Conservation (phyloP, 1,139 yeast species). For the Lizanozyma gosingica region DNA sequence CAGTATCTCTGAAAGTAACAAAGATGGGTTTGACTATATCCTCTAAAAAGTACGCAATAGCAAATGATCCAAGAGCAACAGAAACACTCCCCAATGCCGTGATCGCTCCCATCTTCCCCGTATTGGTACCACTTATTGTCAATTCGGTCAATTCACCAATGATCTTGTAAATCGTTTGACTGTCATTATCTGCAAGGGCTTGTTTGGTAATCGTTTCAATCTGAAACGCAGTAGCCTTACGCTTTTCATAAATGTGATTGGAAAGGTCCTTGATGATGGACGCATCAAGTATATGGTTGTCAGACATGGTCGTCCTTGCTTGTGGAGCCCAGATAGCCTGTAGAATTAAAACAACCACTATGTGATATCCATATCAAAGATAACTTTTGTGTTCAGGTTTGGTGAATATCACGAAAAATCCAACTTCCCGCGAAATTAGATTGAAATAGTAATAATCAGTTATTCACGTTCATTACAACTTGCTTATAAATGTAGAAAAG, state of each 20-base stretch:
- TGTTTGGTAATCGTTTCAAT: conserved; percentile 74
- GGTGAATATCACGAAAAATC: too few species aligned
- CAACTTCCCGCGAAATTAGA: too few species aligned
- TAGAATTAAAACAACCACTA: too few species aligned
- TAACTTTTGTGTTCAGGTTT: too few species aligned
- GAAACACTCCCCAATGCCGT: conserved; percentile 44
- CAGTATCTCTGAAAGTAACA: conserved; percentile 95
- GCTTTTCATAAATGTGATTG: conserved; percentile 86
- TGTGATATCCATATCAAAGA: too few species aligned
- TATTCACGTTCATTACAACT: too few species aligned
- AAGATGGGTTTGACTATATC: conserved; percentile 88
- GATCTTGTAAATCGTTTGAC: conserved; percentile 38
- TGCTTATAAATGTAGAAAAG: too few species aligned
- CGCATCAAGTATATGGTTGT: conserved; percentile 41
- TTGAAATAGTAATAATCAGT: too few species aligned
- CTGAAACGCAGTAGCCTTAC: conserved; percentile 91
- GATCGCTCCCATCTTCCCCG: conserved; percentile 43
- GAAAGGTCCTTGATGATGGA: conserved; percentile 74
- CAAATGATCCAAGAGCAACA: conserved; percentile 41
- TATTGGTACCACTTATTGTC: conserved; percentile 32
- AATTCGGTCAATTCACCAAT: conserved; percentile 35
- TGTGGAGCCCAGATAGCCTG: too few species aligned
- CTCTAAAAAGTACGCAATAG: conserved; percentile 58
- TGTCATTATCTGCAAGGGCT: conserved; percentile 59
- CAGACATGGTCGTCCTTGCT: too few species aligned